Conservation (phyloP, 331 rosid genomes). For the Rosa hybrid region DNA sequence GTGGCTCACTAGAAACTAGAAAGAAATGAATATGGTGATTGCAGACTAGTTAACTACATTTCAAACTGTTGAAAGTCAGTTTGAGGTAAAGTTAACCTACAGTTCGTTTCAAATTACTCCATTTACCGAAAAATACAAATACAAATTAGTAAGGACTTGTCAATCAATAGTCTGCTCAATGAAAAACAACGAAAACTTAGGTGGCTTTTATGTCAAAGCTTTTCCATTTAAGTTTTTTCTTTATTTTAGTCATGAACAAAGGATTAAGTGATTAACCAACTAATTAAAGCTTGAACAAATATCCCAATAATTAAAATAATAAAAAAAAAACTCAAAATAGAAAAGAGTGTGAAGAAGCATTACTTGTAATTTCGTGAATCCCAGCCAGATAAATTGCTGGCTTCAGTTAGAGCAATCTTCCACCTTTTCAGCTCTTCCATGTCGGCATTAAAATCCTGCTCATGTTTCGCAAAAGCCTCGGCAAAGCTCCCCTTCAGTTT, state of each 20-base stretch:
- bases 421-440: background rate
- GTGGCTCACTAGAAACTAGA: too few relatives aligned
- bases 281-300: too few relatives aligned
- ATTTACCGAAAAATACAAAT: background rate
- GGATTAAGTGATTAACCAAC: too few relatives aligned
- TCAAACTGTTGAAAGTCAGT: background rate
- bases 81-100: background rate
- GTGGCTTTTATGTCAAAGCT: background rate
- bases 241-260: too few relatives aligned
- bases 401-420: conserved; percentile 7
- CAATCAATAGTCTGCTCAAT: background rate
- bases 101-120: background rate
- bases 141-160: too few relatives aligned
- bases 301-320: too few relatives aligned
- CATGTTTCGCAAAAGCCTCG: background rate
- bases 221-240: too few relatives aligned
- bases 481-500: background rate
- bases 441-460: background rate
- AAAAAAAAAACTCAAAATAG: too few relatives aligned
- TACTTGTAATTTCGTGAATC: background rate
- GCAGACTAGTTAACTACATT: background rate
- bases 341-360: background rate
- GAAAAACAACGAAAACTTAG: too few relatives aligned
- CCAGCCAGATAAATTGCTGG: conserved; percentile 1
- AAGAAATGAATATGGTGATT: background rate